Evolutionary conservation across 257 asterid species (phyloP), one percentile per base, ranked within the genome.

Genomic region (Osmanthus fragrans): DNA sequence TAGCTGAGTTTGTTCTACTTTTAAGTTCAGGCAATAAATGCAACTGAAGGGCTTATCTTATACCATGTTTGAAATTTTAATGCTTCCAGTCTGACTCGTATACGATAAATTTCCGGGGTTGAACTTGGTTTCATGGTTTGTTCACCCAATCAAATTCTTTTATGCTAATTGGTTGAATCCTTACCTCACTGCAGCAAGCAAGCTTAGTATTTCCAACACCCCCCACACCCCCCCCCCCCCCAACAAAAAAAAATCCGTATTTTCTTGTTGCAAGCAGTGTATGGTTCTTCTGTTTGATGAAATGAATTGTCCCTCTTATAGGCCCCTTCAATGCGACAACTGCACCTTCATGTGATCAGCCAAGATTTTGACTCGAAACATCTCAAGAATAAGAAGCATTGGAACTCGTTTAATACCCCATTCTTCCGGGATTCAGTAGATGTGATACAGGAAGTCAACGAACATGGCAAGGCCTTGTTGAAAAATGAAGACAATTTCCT

Each of bases 341-440:
- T 95, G 88, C 98, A 95, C 82, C 94, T 93, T 82, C 99, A 95
- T 72, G 97, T 95, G 73, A 89, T 95, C 49, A 93, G 98, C 92
- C 97, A 92, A 74, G 97, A 95, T 79, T 95, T 93, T 37, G 86
- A 93, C 84, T 95, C 99, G 5, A 78, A 58, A 27, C 89, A 87
- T 87, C 85, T 95, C 76, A 95, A 92, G 91, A 86, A 92, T 77
- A 93, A 90, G 89, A 89, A 89, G 88, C 99, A 95, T 37, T 95
- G 99, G 99, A 92, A 93, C 84, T 92, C 98, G 18, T 95, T 95
- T 83, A 93, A 73, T 70, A 82, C 97, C 19, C 89, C 90, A 2
- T 93, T 93, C 83, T 95, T 95, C 89, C 84, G 88, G 71, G 97
- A 95, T 77, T 92, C 97, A 1, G 86, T 88, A 1, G 97, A 92